phyloP scores from a whole-genome alignment of 306 rosid species.

The cucumber (Cucumis sativus) region DNA sequence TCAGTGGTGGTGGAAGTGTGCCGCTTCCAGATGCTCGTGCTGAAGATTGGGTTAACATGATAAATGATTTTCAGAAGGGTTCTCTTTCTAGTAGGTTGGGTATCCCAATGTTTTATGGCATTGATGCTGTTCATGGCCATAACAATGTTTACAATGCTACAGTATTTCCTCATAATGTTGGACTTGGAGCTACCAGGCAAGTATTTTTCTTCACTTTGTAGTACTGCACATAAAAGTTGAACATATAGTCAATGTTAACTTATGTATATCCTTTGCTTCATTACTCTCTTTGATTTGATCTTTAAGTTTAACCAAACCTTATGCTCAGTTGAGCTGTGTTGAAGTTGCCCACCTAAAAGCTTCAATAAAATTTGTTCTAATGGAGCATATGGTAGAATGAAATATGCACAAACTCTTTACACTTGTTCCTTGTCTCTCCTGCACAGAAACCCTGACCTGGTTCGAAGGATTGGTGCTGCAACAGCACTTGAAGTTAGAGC shows the following conservation, averaged over 20 bases:
- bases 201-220: constrained; percentile 11
- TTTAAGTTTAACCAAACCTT: background rate
- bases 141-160: constrained; percentile 90
- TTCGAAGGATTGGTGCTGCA: constrained; percentile 64
- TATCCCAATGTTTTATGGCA: constrained; percentile 93
- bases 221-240: background rate
- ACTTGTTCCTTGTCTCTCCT: constrained; percentile 4
- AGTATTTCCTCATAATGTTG: constrained; percentile 87
- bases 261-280: background rate
- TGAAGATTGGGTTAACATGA: constrained; percentile 83
- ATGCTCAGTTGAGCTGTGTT: background rate
- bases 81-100: constrained; percentile 71
- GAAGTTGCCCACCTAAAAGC: background rate
- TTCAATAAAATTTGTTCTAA: background rate
- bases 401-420: constrained; percentile 7
- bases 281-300: background rate
- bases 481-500: constrained; percentile 96
- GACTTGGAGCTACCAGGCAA: constrained; percentile 95
- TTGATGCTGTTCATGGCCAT: constrained; percentile 98
- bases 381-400: background rate
- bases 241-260: background rate
- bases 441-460: constrained; percentile 61
- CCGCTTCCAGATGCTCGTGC: constrained; percentile 88
- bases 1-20: constrained; percentile 93
- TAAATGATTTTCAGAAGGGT: constrained; percentile 73